Evolutionary conservation across 2,329 filamentous ascomycete genomes (phyloP), one percentile per base, ranked within the genome.

Genomic region (Colletotrichum sp.): DNA sequence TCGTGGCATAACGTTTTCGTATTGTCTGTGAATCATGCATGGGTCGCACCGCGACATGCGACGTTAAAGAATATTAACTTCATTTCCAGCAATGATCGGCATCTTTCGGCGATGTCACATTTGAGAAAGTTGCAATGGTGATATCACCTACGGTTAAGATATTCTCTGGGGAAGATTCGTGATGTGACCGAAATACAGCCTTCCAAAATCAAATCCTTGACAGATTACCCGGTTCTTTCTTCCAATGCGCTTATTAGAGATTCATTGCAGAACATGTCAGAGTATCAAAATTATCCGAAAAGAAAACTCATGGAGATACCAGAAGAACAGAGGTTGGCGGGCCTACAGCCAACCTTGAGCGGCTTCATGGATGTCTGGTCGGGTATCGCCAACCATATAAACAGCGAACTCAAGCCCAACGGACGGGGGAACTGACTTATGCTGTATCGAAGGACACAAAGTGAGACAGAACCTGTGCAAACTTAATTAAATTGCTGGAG

Each of bases 291-390:
- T 44, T 3, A 4, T 0, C 16, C 1, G 18, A 44, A 44, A 39
- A 5, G 9, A 44, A n/a, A 44, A 0, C 9, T 10, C 39, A 12
- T 3, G 5, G 5, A n/a, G 9, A 44, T n/a, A 2, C 39, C 18
- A 44, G 9, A 12, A 1, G 10, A 52, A 52, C n/a, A 13, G 44
- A 21, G 12, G 10, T 3, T 8, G 44, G 2, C n/a, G 6, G n/a
- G 1, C 10, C n/a, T 52, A 2, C 1, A 52, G 44, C 1, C 6
- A 7, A 52, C 0, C 1, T 13, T 52, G 0, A 13, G 44, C 10
- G n/a, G 10, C 44, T 52, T 52, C 44, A 21, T 52, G 44, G 0
- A 8, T 52, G 44, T 1, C 10, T 21, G 10, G n/a, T 5, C 0
- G 10, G 44, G 44, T 52, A 8, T 52, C 10, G 44, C 9, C 10